Percentiles rank a stretch among this genome's conserved stretches.
Evolutionary conservation across 192 early-diverging fungal species (phyloP).

Genomic region (Coemansia erecta): DNA sequence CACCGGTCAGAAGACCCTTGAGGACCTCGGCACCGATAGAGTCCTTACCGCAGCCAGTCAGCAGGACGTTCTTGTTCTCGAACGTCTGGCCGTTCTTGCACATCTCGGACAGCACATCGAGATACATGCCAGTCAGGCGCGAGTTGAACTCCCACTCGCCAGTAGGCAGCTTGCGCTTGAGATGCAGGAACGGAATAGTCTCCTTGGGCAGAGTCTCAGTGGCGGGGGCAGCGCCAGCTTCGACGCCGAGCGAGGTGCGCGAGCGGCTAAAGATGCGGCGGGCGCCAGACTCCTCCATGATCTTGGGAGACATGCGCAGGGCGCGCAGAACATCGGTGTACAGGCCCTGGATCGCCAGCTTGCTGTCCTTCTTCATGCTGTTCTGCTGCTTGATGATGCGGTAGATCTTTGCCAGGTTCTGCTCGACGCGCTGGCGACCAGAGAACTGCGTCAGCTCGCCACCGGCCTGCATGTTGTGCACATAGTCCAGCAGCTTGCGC

Average conservation of each 20-base stretch:
- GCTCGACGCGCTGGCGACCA: constrained; percentile 73
- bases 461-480: constrained; percentile 79
- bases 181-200: constrained; percentile 74
- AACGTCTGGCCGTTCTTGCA: constrained; percentile 83
- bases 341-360: constrained; percentile 64
- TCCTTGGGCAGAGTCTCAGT: constrained; percentile 51
- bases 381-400: constrained; percentile 76
- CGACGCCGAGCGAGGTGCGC: constrained; percentile 22
- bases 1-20: constrained; percentile 83
- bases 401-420: constrained; percentile 75
- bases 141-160: constrained; percentile 81
- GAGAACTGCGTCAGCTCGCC: constrained; percentile 71
- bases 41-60: constrained; percentile 90
- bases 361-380: constrained; percentile 73
- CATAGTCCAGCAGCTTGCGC: constrained; percentile 92
- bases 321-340: constrained; percentile 71
- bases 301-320: constrained; percentile 72
- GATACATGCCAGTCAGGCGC: constrained; percentile 73
- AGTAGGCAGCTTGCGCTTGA: constrained; percentile 67
- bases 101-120: constrained; percentile 77
- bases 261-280: constrained; percentile 48
- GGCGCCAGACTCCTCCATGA: constrained; percentile 60
- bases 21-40: constrained; percentile 91
- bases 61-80: constrained; percentile 77
- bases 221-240: constrained; percentile 5